Evolutionary conservation across 352 stramenopile species (phyloP).

Genomic region (Pythium volutum): DNA sequence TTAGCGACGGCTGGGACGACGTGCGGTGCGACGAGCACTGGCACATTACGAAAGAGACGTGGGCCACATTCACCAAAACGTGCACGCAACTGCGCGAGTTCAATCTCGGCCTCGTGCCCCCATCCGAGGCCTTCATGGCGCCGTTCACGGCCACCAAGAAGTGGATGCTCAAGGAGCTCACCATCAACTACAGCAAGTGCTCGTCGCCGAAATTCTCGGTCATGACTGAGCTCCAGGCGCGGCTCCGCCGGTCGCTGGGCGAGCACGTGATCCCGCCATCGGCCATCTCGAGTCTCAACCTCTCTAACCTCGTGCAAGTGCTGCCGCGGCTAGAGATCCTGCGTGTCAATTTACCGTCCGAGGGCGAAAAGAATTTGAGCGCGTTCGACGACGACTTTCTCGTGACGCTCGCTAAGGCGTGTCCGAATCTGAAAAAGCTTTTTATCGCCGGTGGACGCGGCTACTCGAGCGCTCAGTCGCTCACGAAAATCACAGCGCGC

Average conservation of each 20-base stretch:
- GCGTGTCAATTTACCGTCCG: conserved; percentile 12
- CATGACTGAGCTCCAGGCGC: conserved; percentile 13
- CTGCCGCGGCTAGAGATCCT: conserved; percentile 15
- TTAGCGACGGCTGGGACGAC: conserved; percentile 43
- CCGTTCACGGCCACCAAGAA: conserved; percentile 43
- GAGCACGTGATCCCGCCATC: background rate
- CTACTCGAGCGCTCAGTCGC: conserved; percentile 13
- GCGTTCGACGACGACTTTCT: conserved; percentile 24
- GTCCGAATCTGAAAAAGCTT: conserved; percentile 16
- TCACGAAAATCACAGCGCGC: conserved; percentile 4
- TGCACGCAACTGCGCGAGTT: conserved; percentile 49
- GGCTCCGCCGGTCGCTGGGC: conserved; percentile 10
- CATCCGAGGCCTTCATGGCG: conserved; percentile 44
- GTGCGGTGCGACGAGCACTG: conserved; percentile 54
- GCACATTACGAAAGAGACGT: conserved; percentile 35
- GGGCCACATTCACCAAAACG: conserved; percentile 38
- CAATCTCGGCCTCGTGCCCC: conserved; percentile 55
- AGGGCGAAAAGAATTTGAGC: conserved; percentile 8
- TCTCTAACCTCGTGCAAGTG: conserved; percentile 15
- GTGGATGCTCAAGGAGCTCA: conserved; percentile 29
- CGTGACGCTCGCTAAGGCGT: conserved; percentile 10
- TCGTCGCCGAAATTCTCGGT: conserved; percentile 11
- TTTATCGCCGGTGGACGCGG: conserved; percentile 15
- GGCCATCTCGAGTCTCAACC: conserved; percentile 8
- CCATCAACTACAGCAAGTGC: conserved; percentile 18